These are phyloP conservation scores for Lyophyllum shimeji DNA, from an alignment of 768 basidiomycete species.

Conservation along the genomic window DNA sequence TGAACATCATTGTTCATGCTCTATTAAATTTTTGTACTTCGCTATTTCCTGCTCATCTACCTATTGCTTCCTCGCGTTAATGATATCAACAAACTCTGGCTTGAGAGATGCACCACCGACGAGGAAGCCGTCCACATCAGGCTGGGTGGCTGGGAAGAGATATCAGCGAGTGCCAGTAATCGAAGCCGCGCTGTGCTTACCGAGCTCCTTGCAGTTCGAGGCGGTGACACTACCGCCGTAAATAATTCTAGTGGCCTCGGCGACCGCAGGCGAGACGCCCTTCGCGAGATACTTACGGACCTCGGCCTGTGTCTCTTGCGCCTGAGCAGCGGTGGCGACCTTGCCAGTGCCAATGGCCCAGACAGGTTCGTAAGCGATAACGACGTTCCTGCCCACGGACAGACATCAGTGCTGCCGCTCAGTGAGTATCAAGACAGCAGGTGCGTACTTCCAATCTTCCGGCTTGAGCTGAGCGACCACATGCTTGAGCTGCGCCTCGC, in stretches of 20 bases:
- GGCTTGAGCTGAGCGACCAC: constrained; percentile 62
- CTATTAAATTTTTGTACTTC: neutral
- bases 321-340: constrained; percentile 89
- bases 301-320: constrained; percentile 87
- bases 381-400: constrained; percentile 63
- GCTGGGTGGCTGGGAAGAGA: constrained; percentile 54
- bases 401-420: neutral
- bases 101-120: constrained; percentile 98
- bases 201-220: constrained; percentile 84
- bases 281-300: constrained; percentile 74
- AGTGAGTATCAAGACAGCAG: neutral
- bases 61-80: constrained; percentile 62
- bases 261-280: constrained; percentile 67
- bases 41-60: neutral
- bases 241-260: constrained; percentile 79
- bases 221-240: constrained; percentile 95
- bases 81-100: constrained; percentile 92
- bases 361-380: constrained; percentile 95
- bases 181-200: constrained; percentile 44
- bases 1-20: neutral
- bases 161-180: neutral
- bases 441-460: constrained; percentile 78
- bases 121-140: constrained; percentile 96
- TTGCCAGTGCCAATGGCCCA: constrained; percentile 99
- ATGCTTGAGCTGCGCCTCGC: constrained; percentile 78